Conservation (phyloP, 306 rosid genomes). For the Vigna reflexopilosa region DNA sequence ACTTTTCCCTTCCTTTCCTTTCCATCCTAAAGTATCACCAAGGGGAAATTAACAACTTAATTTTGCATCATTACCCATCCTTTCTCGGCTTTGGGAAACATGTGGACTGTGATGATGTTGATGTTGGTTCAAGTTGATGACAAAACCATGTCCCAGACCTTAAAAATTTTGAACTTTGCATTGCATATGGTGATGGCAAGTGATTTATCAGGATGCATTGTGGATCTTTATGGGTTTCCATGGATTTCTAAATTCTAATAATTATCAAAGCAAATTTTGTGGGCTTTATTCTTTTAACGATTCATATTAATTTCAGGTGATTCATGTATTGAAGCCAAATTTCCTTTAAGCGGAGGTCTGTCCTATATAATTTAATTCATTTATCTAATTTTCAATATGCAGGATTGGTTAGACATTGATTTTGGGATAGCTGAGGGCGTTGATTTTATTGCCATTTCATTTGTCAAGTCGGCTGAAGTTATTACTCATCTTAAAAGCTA, state of each 20-base stretch:
- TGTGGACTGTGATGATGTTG: conserved; percentile 19
- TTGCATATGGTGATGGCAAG: conserved; percentile 19
- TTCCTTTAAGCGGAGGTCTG: conserved; percentile 18
- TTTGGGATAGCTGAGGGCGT: conserved; percentile 96
- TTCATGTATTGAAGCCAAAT: conserved; percentile 23
- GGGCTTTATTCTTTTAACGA: conserved; percentile 16
- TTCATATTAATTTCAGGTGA: conserved; percentile 12
- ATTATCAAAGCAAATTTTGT: conserved; percentile 7
- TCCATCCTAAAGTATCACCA: background rate
- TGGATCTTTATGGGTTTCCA: background rate
- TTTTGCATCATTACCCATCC: conserved; percentile 13
- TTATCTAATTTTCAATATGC: conserved; percentile 50
- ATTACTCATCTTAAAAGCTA: conserved; percentile 97
- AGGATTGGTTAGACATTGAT: conserved; percentile 99
- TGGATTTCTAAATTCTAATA: conserved; percentile 2
- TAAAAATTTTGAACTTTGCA: background rate
- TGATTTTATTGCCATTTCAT: conserved; percentile 94
- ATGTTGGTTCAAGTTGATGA: conserved; percentile 30
- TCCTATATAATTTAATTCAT: conserved; percentile 6
- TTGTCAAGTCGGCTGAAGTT: conserved; percentile 99
- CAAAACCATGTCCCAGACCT: conserved; percentile 11
- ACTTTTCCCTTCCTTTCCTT: background rate
- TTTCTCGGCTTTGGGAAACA: background rate
- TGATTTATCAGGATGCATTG: conserved; percentile 28
- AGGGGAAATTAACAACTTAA: conserved; percentile 8